phyloP scores from a whole-genome alignment of 1,284 basidiomycete genomes.

The Schizophyllum commune region DNA sequence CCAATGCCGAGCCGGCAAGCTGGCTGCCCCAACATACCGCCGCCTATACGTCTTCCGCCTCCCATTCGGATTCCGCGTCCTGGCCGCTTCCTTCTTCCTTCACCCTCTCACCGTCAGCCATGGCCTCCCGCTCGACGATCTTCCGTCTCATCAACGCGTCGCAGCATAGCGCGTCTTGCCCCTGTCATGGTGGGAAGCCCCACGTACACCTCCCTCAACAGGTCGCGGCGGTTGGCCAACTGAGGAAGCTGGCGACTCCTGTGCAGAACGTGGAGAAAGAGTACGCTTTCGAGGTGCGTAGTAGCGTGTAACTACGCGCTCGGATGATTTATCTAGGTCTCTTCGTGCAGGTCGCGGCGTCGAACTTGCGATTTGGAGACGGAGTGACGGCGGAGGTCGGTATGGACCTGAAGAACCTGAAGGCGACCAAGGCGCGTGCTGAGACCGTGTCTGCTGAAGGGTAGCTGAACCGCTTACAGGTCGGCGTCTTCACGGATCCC shows the following conservation, averaged over 20 bases:
- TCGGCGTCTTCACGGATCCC: slow-evolving; percentile 91
- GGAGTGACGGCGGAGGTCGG: slow-evolving; percentile 90
- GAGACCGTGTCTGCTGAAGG: neutral
- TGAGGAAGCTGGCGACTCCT: slow-evolving; percentile 79
- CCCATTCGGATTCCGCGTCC: neutral
- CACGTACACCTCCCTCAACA: slow-evolving; percentile 31
- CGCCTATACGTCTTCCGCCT: neutral
- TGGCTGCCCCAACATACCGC: neutral
- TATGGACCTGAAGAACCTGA: slow-evolving; percentile 90
- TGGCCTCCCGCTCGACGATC: slow-evolving; percentile 56
- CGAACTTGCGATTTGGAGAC: slow-evolving; percentile 84
- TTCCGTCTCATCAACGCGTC: slow-evolving; percentile 64
- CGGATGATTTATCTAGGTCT: neutral
- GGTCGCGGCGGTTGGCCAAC: slow-evolving; percentile 46
- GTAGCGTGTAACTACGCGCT: slow-evolving; percentile 28
- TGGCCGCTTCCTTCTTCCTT: slow-evolving; percentile 1
- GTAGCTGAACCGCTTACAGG: slow-evolving; percentile 35
- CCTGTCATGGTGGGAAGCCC: slow-evolving; percentile 55
- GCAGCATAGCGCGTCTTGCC: slow-evolving; percentile 43
- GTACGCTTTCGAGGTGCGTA: slow-evolving; percentile 79
- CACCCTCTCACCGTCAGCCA: slow-evolving; percentile 20
- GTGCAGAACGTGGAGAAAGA: slow-evolving; percentile 76
- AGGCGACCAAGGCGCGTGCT: slow-evolving; percentile 60
- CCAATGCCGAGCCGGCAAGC: neutral
- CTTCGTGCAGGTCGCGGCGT: slow-evolving; percentile 59